Evolutionary conservation across 768 basidiomycete species (phyloP).

Genomic region (Polyporus arcularius): DNA sequence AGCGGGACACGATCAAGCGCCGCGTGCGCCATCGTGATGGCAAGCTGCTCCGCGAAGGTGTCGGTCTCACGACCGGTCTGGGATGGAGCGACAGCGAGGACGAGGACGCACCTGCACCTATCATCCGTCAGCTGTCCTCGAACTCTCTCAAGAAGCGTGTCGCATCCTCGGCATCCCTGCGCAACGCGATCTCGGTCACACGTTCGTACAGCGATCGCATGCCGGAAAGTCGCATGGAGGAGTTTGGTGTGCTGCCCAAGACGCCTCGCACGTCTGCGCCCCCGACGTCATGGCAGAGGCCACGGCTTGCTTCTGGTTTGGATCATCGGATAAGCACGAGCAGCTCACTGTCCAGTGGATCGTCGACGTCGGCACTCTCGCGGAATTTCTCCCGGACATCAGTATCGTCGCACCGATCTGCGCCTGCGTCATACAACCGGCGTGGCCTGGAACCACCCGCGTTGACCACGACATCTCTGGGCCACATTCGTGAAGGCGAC

Average conservation of each 20-base stretch:
- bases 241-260: conserved; percentile 17
- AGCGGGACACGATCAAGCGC: conserved; percentile 37
- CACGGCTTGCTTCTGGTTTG: background rate
- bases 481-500: conserved; percentile 23
- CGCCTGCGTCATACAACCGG: conserved; percentile 13
- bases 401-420: conserved; percentile 19
- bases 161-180: conserved; percentile 20
- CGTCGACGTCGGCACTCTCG: conserved; percentile 12
- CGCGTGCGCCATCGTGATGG: conserved; percentile 41
- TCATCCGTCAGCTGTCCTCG: conserved; percentile 37
- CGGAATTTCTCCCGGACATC: conserved; percentile 20
- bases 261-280: conserved; percentile 13
- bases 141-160: conserved; percentile 22
- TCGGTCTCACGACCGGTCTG: conserved; percentile 43
- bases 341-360: conserved; percentile 16
- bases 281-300: conserved; percentile 26
- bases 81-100: conserved; percentile 48
- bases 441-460: conserved; percentile 8
- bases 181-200: conserved; percentile 24
- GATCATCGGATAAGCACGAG: conserved; percentile 14
- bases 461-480: conserved; percentile 9
- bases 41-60: conserved; percentile 36
- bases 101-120: conserved; percentile 41
- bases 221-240: conserved; percentile 10
- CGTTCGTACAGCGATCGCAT: conserved; percentile 28